Evolutionary conservation across 192 early-diverging fungal species (phyloP), one percentile per base, ranked within the genome.

Genomic region (Chytriomyces sp.): DNA sequence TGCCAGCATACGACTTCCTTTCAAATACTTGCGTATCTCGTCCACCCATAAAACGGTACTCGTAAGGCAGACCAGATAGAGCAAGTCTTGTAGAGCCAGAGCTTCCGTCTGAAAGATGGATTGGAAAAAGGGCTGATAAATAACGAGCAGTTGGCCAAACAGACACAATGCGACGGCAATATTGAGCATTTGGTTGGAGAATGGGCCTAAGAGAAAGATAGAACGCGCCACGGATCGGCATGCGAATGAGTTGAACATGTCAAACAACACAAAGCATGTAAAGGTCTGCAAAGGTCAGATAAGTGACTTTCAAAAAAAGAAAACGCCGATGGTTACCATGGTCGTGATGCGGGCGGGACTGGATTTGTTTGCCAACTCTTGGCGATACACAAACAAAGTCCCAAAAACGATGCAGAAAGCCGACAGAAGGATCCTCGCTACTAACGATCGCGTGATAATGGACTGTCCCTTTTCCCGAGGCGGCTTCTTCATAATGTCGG

Each of bases 251-350:
- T 98, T 98, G 82, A 93, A 97, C 88, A 97, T 92, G 74, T 96
- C 95, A 78, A 94, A 97, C 63, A 96, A 89, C 36, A 98, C 95
- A 85, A 98, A 95, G 34, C 91, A 91, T 4, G 96, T 97, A 73
- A 98, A 98, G 0, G 96, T 96, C 93, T 93, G 84, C 1, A 39
- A 14, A 44, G 3, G 2, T 28, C 44, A 28, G 2, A 40, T n/a
- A 52, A 32, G 14, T 49, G 19, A 49, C 8, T 31, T 49, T n/a
- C 10, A 65, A 14, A 65, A 64, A 37, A 12, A 62, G 38, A 62
- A 61, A 28, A 8, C 31, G 2, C n/a, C 32, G 10, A 19, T 39
- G 0, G 74, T 80, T 83, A 94, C 94, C 94, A 97, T 96, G 30
- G 94, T 98, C 0, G 93, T 93, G 44, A 90, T 91, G 4, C 91